phyloP scores from a whole-genome alignment of 1,284 basidiomycete species.

The Sanghuangporus weigelae region DNA sequence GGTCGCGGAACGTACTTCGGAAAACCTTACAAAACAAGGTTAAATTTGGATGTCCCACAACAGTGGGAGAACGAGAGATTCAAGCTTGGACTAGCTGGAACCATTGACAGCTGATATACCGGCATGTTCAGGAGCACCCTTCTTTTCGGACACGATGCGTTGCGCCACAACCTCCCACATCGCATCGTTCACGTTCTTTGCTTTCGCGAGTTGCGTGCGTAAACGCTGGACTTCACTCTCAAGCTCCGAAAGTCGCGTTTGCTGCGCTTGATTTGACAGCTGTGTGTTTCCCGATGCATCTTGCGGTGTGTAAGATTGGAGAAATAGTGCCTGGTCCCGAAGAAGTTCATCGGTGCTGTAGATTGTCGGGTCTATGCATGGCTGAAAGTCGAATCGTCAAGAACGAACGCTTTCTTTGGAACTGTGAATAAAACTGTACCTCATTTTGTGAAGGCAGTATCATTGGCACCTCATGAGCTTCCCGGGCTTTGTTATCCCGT shows the following conservation, averaged over 20 bases:
- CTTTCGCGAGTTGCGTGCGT: constrained; percentile 66
- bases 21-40: not conserved
- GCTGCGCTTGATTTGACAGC: constrained; percentile 35
- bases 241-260: constrained; percentile 59
- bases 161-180: constrained; percentile 86
- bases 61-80: not conserved
- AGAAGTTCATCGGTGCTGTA: constrained; percentile 52
- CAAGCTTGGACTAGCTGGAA: not conserved
- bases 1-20: not conserved
- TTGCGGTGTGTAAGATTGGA: constrained; percentile 29
- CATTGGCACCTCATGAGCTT: constrained; percentile 61
- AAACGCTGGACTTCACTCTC: constrained; percentile 65
- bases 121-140: not conserved
- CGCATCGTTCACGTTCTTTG: constrained; percentile 80
- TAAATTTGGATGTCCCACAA: not conserved
- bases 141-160: constrained; percentile 37
- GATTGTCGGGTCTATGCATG: constrained; percentile 11
- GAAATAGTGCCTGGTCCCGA: constrained; percentile 56
- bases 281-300: not conserved
- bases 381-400: constrained; percentile 6
- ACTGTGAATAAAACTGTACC: constrained; percentile 13
- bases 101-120: not conserved
- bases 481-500: constrained; percentile 58
- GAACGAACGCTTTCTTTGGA: constrained; percentile 13
- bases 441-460: constrained; percentile 44